A percentile compares a stretch with the other conserved stretches of the same genome.
phyloP scores from a whole-genome alignment of 345 rosid genomes.

The Ailanthus altissimus region DNA sequence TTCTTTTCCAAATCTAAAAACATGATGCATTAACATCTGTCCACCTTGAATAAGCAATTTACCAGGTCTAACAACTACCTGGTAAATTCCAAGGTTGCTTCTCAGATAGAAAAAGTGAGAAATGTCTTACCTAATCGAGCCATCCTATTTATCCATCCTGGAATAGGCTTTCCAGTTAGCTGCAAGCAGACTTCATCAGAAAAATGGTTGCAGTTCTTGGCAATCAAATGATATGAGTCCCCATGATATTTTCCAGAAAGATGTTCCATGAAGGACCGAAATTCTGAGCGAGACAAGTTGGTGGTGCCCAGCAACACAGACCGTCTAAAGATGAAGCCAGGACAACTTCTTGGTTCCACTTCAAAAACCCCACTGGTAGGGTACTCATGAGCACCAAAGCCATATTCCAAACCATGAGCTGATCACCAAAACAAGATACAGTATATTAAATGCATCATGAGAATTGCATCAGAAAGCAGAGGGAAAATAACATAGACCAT shows the following conservation, averaged over 20 bases:
- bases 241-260: slow-evolving; percentile 78
- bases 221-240: slow-evolving; percentile 89
- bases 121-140: slow-evolving; percentile 74
- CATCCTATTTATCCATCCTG: slow-evolving; percentile 94
- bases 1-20: slow-evolving; percentile 5
- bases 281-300: slow-evolving; percentile 68
- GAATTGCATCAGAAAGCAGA: not conserved
- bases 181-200: slow-evolving; percentile 70
- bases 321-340: slow-evolving; percentile 88
- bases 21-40: not conserved
- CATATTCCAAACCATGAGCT: slow-evolving; percentile 87
- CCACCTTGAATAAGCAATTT: not conserved
- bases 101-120: not conserved
- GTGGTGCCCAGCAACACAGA: slow-evolving; percentile 73
- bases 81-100: slow-evolving; percentile 3
- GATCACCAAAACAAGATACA: slow-evolving; percentile 28
- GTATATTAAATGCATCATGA: slow-evolving; percentile 17
- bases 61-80: slow-evolving; percentile 2
- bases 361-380: slow-evolving; percentile 86
- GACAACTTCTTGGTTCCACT: slow-evolving; percentile 90
- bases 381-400: slow-evolving; percentile 92
- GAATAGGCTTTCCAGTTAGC: slow-evolving; percentile 82
- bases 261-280: slow-evolving; percentile 75
- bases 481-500: not conserved
- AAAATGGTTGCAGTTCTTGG: slow-evolving; percentile 98